These are phyloP conservation scores for Aspergillus fumigatiaffinis DNA, from an alignment of 2,329 filamentous ascomycete species.

Conservation along the genomic window DNA sequence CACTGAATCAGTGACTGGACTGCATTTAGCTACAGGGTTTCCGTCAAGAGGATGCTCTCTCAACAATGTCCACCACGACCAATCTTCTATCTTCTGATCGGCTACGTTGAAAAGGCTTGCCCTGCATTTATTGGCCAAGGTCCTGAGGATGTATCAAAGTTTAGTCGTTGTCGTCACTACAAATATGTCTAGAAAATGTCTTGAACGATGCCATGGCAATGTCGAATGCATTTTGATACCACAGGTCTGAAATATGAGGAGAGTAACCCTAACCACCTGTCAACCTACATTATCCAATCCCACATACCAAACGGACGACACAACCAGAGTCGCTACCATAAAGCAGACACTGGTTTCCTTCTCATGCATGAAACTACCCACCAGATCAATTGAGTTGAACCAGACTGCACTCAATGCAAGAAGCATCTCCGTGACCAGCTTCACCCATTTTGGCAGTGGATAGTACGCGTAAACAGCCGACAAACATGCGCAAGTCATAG, in stretches of 20 bases:
- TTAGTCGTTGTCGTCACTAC: not conserved
- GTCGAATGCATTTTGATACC: not conserved
- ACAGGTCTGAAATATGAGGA: not conserved
- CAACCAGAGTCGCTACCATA: slow-evolving; percentile 1
- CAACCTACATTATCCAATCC: slow-evolving; percentile 1
- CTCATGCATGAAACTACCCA: slow-evolving; percentile 1
- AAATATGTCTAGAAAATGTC: not conserved
- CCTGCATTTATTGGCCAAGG: not conserved
- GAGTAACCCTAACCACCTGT: not conserved
- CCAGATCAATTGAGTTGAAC: slow-evolving; percentile 1
- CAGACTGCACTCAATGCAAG: not conserved
- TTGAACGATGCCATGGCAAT: not conserved
- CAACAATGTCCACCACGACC: not conserved
- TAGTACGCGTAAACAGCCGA: slow-evolving; percentile 2
- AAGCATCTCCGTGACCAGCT: not conserved
- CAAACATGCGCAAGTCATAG: not conserved
- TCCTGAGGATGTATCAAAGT: not conserved
- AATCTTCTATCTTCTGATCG: not conserved
- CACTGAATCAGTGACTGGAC: slow-evolving; percentile 4
- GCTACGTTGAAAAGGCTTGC: not conserved
- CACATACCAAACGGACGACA: not conserved
- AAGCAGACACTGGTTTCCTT: slow-evolving; percentile 1
- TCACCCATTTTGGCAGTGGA: not conserved
- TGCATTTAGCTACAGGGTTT: not conserved
- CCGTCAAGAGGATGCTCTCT: too few relatives aligned